Evolutionary conservation across 2,329 filamentous ascomycete species (phyloP), one percentile per base, ranked within the genome.

Genomic region (Phyllosticta citriasiana): DNA sequence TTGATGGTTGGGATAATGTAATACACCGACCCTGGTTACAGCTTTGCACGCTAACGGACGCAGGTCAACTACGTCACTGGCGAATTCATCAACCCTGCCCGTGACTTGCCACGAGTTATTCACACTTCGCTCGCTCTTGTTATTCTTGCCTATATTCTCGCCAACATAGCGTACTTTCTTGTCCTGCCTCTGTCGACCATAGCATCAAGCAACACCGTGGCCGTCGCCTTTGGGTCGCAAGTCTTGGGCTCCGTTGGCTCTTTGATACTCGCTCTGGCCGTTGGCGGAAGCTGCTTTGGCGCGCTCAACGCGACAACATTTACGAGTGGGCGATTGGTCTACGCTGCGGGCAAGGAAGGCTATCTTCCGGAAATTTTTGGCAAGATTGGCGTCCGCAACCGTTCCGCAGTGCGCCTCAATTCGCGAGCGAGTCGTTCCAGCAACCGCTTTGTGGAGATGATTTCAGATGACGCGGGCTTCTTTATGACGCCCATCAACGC

Each of bases 1-100:
- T 94, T 75, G 94, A 99, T 72, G 94, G 94, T 30, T 99, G 94
- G 94, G 94, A 99, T 72, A 99, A 99, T 73, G 91, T 94, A 77
- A 78, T 88, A 80, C 56, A 26, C 33, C 27, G 33, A 6, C 47
- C 14, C 35, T 14, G 5, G 16, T 14, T n/a, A 5, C 8, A 30
- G 5, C 7, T 50, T 47, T 56, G 33, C 60, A 62, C 63, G 63
- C 68, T 67, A 64, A 14, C 14, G 8, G 24, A 24, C 8, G 2
- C 65, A 94, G 90, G 96, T 93, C 64, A 99, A 97, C 76, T 99
- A 97, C 70, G 94, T 99, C 6, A 91, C 95, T 0, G 94, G 92
- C 68, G 94, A 99, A 75, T 97, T 99, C 78, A 88, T 91, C 69
- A 92, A 97, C 70, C 91, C 94, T 0, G 83, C 84, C 55, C 86